Percentiles rank a stretch among this genome's conserved stretches.
These are phyloP conservation scores for Lactarius quietus DNA, from an alignment of 768 basidiomycete species.

Conservation along the genomic window DNA sequence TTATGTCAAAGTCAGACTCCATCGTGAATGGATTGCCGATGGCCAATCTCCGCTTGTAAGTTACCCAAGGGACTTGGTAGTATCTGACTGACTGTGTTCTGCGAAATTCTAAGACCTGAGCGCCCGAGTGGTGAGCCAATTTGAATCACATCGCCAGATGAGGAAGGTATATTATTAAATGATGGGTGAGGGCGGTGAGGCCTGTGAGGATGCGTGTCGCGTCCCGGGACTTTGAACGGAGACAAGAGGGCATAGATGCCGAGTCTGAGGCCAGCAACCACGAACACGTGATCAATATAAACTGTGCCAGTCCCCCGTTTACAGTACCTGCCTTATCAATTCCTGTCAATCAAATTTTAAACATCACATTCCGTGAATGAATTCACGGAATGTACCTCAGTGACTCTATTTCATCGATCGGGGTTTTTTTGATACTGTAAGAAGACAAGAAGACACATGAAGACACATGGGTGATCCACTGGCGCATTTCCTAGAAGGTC, in stretches of 20 bases:
- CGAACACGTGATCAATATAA: too few species aligned
- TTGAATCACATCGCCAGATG: background rate
- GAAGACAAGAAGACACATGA: background rate
- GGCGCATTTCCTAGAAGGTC: background rate
- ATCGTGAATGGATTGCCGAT: slow-evolving; percentile 14
- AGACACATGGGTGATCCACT: background rate
- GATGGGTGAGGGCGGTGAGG: too few species aligned
- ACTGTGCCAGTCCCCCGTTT: background rate
- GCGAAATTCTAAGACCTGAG: slow-evolving; percentile 7
- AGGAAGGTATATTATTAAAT: background rate
- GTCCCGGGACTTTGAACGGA: slow-evolving; percentile 14
- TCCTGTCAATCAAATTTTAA: too few species aligned
- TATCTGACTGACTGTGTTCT: slow-evolving; percentile 12
- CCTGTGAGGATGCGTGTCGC: slow-evolving; percentile 7
- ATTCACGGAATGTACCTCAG: background rate
- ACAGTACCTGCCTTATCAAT: too few species aligned
- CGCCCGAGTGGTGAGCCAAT: slow-evolving; percentile 11
- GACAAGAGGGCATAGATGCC: too few species aligned
- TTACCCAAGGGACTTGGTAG: slow-evolving; percentile 20
- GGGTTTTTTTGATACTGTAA: too few species aligned
- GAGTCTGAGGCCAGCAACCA: too few species aligned
- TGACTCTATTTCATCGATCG: too few species aligned
- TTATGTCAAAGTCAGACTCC: slow-evolving; percentile 7
- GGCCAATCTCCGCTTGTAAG: background rate
- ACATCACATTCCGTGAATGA: too few species aligned